phyloP scores from a whole-genome alignment of 768 basidiomycete genomes.

The Tulasnella sp. region DNA sequence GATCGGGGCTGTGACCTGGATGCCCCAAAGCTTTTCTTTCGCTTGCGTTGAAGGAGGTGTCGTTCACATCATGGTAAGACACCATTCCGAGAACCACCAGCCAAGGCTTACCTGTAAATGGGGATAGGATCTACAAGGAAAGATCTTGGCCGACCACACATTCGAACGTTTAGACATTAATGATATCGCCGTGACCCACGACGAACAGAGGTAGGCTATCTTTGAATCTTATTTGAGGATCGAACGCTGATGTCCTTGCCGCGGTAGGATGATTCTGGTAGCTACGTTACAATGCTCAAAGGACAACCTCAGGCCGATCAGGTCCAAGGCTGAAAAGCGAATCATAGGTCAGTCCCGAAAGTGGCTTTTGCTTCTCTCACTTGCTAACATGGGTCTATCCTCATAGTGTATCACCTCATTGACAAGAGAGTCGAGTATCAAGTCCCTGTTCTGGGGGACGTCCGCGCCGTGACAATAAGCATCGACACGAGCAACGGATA shows the following conservation, averaged over 20 bases:
- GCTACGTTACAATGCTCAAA: constrained; percentile 63
- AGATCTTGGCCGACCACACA: constrained; percentile 55
- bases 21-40: constrained; percentile 61
- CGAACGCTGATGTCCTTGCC: neutral
- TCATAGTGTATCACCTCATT: constrained; percentile 61
- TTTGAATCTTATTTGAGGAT: neutral
- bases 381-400: neutral
- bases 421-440: constrained; percentile 66
- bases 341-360: constrained; percentile 45
- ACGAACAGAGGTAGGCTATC: constrained; percentile 43
- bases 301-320: constrained; percentile 61
- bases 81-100: neutral
- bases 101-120: neutral
- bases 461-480: constrained; percentile 64
- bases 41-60: constrained; percentile 63
- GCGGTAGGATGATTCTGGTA: constrained; percentile 50
- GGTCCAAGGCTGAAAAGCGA: constrained; percentile 60
- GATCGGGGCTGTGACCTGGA: constrained; percentile 62
- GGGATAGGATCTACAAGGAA: constrained; percentile 57
- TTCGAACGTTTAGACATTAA: constrained; percentile 62
- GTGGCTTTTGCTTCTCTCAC: neutral
- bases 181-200: constrained; percentile 67
- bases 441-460: constrained; percentile 68
- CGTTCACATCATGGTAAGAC: constrained; percentile 36
- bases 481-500: constrained; percentile 39